These are phyloP conservation scores for Xylaria sp. DNA, from an alignment of 2,329 filamentous ascomycete species.

Conservation along the genomic window DNA sequence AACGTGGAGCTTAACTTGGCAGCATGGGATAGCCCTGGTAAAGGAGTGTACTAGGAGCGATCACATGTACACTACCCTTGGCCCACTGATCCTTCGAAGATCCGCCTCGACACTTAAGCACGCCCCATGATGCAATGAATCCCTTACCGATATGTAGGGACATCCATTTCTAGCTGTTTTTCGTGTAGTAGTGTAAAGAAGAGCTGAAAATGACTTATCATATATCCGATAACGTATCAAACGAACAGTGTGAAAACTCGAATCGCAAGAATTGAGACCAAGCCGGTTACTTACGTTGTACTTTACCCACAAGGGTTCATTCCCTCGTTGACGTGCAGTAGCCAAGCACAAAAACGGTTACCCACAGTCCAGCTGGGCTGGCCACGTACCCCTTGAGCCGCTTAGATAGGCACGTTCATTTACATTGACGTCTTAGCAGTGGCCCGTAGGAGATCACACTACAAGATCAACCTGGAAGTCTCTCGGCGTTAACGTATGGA, in stretches of 20 bases:
- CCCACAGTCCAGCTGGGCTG: not conserved
- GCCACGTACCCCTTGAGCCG: not conserved
- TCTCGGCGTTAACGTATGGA: not conserved
- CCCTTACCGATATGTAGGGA: not conserved
- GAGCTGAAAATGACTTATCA: not conserved
- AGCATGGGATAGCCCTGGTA: not conserved
- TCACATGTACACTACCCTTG: conserved; percentile 9
- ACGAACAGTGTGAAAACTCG: not conserved
- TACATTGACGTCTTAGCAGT: not conserved
- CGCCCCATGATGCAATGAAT: not conserved
- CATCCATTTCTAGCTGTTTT: not conserved
- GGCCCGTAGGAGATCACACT: not conserved
- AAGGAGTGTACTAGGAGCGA: not conserved
- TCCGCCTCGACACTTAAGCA: not conserved
- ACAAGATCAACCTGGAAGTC: not conserved
- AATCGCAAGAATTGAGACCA: not conserved
- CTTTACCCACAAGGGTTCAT: not conserved
- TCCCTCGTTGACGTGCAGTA: not conserved
- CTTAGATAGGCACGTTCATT: not conserved
- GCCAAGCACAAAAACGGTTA: not conserved
- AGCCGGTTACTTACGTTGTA: not conserved
- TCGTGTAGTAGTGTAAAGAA: not conserved
- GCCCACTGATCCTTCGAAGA: conserved; percentile 14
- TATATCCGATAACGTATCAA: not conserved
- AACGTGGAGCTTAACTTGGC: not conserved